These are phyloP conservation scores for Grosmannia serpens DNA, from an alignment of 2,329 filamentous ascomycete species.

Conservation along the genomic window DNA sequence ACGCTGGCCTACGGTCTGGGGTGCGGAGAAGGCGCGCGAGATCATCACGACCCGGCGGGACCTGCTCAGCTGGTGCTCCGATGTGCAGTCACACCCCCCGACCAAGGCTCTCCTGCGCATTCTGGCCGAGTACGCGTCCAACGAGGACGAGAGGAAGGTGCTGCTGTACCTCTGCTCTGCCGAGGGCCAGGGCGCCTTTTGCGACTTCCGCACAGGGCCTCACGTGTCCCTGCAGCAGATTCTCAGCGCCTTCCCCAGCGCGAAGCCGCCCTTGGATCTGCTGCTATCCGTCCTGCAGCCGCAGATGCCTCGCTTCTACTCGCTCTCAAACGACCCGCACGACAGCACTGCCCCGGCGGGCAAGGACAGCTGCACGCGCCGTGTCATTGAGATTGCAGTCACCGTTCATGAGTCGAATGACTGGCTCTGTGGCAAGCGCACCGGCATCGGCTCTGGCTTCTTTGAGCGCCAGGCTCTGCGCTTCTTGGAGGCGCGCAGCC, in stretches of 20 bases:
- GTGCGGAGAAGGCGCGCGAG: slow-evolving; percentile 73
- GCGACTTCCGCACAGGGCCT: slow-evolving; percentile 82
- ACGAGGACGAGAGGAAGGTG: slow-evolving; percentile 78
- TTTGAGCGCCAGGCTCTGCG: slow-evolving; percentile 73
- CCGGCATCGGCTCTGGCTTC: slow-evolving; percentile 85
- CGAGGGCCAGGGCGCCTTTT: slow-evolving; percentile 86
- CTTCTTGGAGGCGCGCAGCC: slow-evolving; percentile 56
- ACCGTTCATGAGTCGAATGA: slow-evolving; percentile 80
- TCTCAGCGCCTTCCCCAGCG: slow-evolving; percentile 81
- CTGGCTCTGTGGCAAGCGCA: slow-evolving; percentile 61
- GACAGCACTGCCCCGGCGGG: slow-evolving; percentile 43
- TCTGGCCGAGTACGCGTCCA: slow-evolving; percentile 71
- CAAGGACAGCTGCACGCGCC: slow-evolving; percentile 34
- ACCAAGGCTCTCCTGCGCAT: slow-evolving; percentile 79
- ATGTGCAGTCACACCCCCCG: slow-evolving; percentile 85
- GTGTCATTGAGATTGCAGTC: slow-evolving; percentile 91
- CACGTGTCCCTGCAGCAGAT: slow-evolving; percentile 79
- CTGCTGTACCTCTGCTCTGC: slow-evolving; percentile 76
- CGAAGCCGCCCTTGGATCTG: slow-evolving; percentile 73
- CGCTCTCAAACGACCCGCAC: slow-evolving; percentile 89
- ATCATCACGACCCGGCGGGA: slow-evolving; percentile 84
- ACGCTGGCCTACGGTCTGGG: slow-evolving; percentile 97
- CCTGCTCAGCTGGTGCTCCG: slow-evolving; percentile 89
- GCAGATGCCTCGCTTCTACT: slow-evolving; percentile 97
- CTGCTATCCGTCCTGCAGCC: slow-evolving; percentile 72